These are phyloP conservation scores for Emmonsiellopsis sp. DNA, from an alignment of 2,329 filamentous ascomycete species.

Conservation along the genomic window DNA sequence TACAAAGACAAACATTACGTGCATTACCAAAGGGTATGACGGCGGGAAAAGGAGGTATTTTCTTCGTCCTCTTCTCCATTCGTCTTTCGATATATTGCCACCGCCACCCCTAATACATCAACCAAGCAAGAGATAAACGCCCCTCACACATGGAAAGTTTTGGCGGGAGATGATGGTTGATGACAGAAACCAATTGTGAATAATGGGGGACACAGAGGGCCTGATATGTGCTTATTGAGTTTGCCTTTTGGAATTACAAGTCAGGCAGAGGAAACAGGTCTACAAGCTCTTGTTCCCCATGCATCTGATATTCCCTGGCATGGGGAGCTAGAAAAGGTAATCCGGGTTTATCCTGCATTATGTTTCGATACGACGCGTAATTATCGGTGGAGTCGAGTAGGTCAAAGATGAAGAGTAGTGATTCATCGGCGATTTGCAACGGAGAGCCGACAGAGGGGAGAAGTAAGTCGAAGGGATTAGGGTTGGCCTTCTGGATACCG, in stretches of 20 bases:
- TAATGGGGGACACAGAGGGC: neutral
- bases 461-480: slow-evolving; percentile 2
- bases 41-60: no score
- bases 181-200: neutral
- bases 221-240: neutral
- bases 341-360: slow-evolving; percentile 24
- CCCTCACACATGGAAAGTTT: neutral
- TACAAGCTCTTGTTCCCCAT: slow-evolving; percentile 7
- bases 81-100: neutral
- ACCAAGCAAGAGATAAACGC: neutral
- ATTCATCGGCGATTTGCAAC: neutral
- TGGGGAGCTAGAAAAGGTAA: slow-evolving; percentile 33
- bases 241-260: slow-evolving; percentile 3
- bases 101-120: neutral
- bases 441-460: neutral
- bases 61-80: neutral
- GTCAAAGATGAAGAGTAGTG: slow-evolving; percentile 11
- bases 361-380: slow-evolving; percentile 26
- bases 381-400: slow-evolving; percentile 25
- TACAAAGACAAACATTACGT: neutral
- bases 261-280: slow-evolving; percentile 11
- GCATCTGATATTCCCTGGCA: slow-evolving; percentile 20
- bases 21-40: no score
- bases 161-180: neutral
- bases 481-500: slow-evolving; percentile 26